A percentile compares a stretch with the other conserved stretches of the same genome.
These are phyloP conservation scores for Ocimum tenuiflorum DNA, from an alignment of 257 asterid species.

Conservation along the genomic window DNA sequence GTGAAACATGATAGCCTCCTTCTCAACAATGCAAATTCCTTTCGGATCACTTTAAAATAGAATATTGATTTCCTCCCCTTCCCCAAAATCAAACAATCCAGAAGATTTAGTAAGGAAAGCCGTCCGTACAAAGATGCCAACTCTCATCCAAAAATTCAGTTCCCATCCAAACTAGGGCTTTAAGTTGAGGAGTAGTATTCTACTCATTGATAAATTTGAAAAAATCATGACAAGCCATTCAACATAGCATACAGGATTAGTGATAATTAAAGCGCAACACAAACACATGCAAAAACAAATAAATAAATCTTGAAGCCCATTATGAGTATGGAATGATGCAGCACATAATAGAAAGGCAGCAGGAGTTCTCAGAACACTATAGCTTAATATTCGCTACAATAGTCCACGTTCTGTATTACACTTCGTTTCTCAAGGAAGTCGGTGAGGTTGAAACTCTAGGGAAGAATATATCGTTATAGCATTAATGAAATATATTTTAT, in stretches of 20 bases:
- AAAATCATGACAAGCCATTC: neutral
- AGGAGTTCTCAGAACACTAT: neutral
- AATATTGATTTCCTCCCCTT: neutral
- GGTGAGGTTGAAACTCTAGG: neutral
- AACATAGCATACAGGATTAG: slow-evolving; percentile 2
- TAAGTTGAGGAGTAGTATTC: no score
- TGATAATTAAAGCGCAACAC: neutral
- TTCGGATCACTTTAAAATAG: neutral
- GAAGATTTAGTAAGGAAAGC: no score
- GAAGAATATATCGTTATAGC: neutral
- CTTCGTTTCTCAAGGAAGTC: slow-evolving; percentile 12
- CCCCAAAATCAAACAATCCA: neutral
- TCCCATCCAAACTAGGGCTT: no score
- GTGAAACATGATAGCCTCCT: neutral
- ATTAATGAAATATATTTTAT: no score
- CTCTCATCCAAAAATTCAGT: no score
- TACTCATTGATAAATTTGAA: neutral
- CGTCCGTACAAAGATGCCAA: no score
- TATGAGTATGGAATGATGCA: neutral
- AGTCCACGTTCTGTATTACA: neutral
- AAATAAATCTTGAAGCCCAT: neutral
- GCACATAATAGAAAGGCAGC: neutral
- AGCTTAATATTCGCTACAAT: slow-evolving; percentile 5
- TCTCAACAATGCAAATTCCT: neutral
- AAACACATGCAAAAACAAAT: neutral